Evolutionary conservation across 176 grass and related monocot genomes (phyloP).

Genomic region (Zoysia pacifica): DNA sequence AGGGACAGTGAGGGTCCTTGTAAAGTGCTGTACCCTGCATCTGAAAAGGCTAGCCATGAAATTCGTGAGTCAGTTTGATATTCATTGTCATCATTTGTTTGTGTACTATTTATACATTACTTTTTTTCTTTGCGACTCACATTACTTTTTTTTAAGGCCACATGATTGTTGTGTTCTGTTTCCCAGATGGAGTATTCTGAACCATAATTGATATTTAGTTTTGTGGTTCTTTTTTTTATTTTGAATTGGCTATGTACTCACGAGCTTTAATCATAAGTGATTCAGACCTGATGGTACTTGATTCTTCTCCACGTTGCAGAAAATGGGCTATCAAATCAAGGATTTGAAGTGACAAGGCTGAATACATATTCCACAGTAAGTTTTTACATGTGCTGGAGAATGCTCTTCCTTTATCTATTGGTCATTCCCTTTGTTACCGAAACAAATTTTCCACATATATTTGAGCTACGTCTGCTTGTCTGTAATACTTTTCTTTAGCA

Average conservation of each 20-base stretch:
- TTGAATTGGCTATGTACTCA: neutral
- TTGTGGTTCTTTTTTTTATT: neutral
- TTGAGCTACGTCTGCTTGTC: neutral
- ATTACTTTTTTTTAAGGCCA: neutral
- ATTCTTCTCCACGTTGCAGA: slow-evolving; percentile 49
- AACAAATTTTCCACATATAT: neutral
- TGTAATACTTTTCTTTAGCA: neutral
- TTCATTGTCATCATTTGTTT: neutral
- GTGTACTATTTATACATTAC: neutral
- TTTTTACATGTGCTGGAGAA: neutral
- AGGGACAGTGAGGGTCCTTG: slow-evolving; percentile 38
- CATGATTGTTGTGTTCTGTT: neutral
- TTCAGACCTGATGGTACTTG: slow-evolving; percentile 23
- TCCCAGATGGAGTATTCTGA: neutral
- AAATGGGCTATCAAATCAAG: slow-evolving; percentile 59
- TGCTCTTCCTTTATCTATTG: neutral
- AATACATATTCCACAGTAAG: slow-evolving; percentile 90
- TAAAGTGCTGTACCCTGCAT: slow-evolving; percentile 97
- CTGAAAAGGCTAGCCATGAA: slow-evolving; percentile 85
- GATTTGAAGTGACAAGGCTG: slow-evolving; percentile 82
- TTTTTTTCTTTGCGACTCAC: neutral
- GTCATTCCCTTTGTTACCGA: neutral
- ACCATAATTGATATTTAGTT: neutral
- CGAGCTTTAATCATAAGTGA: neutral
- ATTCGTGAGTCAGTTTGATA: slow-evolving; percentile 58